A percentile compares a stretch with the other conserved stretches of the same genome.
Conservation (phyloP, 371 early-diverging fungal species). For the Apophysomyces ossiformis region DNA sequence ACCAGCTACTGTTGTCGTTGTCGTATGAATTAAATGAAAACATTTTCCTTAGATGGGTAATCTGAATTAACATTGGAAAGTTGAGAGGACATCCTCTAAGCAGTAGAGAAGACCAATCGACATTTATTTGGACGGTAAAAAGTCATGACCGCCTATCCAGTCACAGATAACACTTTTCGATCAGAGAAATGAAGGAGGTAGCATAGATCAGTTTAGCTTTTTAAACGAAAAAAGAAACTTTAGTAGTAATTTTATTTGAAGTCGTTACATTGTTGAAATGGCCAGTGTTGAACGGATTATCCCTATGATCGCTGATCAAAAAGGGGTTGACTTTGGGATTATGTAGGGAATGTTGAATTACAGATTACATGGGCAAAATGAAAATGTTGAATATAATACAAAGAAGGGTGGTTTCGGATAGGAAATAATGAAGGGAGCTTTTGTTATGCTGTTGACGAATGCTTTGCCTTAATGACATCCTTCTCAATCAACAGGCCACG, state of each 20-base stretch:
- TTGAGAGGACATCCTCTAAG: no score
- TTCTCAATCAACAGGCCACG: slow-evolving; percentile 84
- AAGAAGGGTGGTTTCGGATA: slow-evolving; percentile 1
- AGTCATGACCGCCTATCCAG: no score
- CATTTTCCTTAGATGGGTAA: no score
- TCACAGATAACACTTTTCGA: no score
- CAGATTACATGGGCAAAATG: slow-evolving; percentile 14
- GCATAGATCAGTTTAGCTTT: no score
- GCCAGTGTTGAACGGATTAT: slow-evolving; percentile 22
- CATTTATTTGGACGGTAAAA: no score
- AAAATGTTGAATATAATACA: slow-evolving; percentile 30
- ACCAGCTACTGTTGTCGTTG: no score
- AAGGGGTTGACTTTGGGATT: slow-evolving; percentile 4
- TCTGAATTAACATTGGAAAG: no score
- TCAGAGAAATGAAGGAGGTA: no score
- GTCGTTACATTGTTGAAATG: slow-evolving; percentile 12
- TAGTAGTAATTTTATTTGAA: slow-evolving; percentile 2
- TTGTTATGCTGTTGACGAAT: background rate
- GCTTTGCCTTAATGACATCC: slow-evolving; percentile 28
- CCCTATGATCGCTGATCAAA: slow-evolving; percentile 19
- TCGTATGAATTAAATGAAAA: no score
- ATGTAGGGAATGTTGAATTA: slow-evolving; percentile 31
- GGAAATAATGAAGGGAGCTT: background rate
- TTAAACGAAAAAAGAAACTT: no score
- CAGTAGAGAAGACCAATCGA: no score